Evolutionary conservation across 2,329 filamentous ascomycete genomes (phyloP).

Genomic region (Fusarium sp.): DNA sequence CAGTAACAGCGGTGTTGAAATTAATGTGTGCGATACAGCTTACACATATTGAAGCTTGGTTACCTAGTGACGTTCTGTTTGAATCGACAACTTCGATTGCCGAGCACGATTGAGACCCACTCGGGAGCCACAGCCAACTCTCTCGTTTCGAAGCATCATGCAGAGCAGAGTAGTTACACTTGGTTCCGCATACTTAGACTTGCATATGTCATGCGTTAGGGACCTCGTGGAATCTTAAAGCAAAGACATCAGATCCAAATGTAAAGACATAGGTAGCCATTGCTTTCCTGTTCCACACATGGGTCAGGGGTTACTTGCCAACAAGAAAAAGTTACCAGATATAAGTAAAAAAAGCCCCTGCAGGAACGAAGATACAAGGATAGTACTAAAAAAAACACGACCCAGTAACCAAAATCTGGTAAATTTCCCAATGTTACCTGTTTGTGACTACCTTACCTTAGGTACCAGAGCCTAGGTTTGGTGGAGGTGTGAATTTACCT

Average conservation of each 20-base stretch:
- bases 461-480: conserved; percentile 57
- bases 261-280: background rate
- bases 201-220: background rate
- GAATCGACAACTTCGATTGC: background rate
- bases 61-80: conserved; percentile 5
- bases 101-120: background rate
- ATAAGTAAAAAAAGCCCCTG: conserved; percentile 60
- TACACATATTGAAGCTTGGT: background rate
- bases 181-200: background rate
- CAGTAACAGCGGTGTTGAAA: conserved; percentile 36
- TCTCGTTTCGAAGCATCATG: background rate
- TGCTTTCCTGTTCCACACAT: no score
- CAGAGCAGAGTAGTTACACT: background rate
- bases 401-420: conserved; percentile 64
- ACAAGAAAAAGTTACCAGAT: no score
- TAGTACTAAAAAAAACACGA: no score
- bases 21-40: conserved; percentile 39
- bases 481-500: conserved; percentile 61
- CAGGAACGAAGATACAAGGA: no score
- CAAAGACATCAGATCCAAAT: no score
- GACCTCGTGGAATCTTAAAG: background rate
- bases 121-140: background rate
- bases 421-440: conserved; percentile 75
- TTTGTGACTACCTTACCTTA: conserved; percentile 51
- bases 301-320: no score